These are phyloP conservation scores for Saitozyma sp. DNA, from an alignment of 768 basidiomycete genomes.

Conservation along the genomic window DNA sequence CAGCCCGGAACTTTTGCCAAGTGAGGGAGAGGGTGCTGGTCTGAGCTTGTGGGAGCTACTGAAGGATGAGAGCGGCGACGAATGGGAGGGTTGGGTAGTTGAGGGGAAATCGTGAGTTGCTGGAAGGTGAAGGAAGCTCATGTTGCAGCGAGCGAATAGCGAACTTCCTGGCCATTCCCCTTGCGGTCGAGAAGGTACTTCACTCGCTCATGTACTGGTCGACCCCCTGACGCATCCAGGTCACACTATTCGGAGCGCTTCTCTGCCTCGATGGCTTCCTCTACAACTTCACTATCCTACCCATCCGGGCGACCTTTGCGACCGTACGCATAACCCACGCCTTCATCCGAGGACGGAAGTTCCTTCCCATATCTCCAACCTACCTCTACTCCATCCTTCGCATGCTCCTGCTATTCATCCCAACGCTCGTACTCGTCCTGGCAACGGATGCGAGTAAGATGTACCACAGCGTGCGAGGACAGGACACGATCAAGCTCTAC, in stretches of 20 bases:
- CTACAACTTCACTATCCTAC: constrained; percentile 95
- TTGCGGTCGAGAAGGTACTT: constrained; percentile 85
- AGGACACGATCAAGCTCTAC: constrained; percentile 97
- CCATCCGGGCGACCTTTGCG: constrained; percentile 65
- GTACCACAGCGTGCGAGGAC: constrained; percentile 94
- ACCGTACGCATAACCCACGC: constrained; percentile 18
- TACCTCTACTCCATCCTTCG: constrained; percentile 87
- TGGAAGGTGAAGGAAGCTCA: background rate
- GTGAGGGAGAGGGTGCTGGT: constrained; percentile 1
- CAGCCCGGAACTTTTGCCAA: background rate
- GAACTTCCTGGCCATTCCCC: constrained; percentile 88
- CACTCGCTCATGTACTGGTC: background rate
- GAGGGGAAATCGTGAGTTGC: constrained; percentile 42
- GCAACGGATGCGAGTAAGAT: constrained; percentile 96
- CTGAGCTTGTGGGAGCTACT: constrained; percentile 47
- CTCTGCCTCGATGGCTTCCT: constrained; percentile 96
- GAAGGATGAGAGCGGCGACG: constrained; percentile 46
- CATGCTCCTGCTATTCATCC: constrained; percentile 69
- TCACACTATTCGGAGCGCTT: constrained; percentile 85
- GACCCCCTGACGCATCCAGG: constrained; percentile 56
- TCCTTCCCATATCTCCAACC: constrained; percentile 46
- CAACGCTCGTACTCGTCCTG: constrained; percentile 71
- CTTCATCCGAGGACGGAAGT: background rate
- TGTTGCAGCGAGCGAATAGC: constrained; percentile 77
- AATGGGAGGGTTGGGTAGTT: constrained; percentile 46